Conservation (phyloP, 371 early-diverging fungal species). For the Phascolomyces articulosus region DNA sequence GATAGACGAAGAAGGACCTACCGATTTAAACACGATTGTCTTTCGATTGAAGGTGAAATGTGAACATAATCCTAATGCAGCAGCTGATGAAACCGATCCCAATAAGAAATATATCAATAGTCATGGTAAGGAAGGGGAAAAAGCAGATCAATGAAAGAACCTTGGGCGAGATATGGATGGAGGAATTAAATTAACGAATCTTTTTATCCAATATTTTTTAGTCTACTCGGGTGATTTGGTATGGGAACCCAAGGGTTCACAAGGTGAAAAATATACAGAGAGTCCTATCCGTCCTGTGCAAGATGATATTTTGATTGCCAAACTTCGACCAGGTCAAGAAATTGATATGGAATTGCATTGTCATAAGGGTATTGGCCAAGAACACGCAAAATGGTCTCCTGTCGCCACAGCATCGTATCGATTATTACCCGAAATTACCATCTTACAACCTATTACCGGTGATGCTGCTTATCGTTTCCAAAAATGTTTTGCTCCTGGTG, state of each 20-base stretch:
- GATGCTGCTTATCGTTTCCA: conserved; percentile 89
- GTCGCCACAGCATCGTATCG: conserved; percentile 98
- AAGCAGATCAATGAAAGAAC: background rate
- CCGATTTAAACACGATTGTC: conserved; percentile 94
- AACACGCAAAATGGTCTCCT: conserved; percentile 99
- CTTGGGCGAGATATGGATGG: background rate
- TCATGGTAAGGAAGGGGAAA: conserved; percentile 38
- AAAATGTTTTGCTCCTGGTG: conserved; percentile 92
- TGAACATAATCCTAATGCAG: conserved; percentile 62
- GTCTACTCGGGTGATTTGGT: conserved; percentile 83
- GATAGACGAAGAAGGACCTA: conserved; percentile 69
- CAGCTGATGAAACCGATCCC: conserved; percentile 73
- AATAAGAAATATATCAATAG: conserved; percentile 69
- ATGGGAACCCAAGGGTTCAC: conserved; percentile 92
- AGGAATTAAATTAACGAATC: background rate
- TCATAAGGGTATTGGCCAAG: conserved; percentile 93
- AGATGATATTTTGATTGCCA: conserved; percentile 92
- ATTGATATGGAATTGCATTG: conserved; percentile 91
- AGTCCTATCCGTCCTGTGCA: conserved; percentile 78
- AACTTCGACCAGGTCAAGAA: conserved; percentile 94
- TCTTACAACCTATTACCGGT: conserved; percentile 86
- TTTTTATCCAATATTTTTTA: conserved; percentile 17
- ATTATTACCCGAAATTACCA: conserved; percentile 90
- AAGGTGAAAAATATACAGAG: conserved; percentile 71
- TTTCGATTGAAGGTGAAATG: conserved; percentile 86